phyloP scores from a whole-genome alignment of 2,329 filamentous ascomycete species.

The Cladosporium sphaerospermum region DNA sequence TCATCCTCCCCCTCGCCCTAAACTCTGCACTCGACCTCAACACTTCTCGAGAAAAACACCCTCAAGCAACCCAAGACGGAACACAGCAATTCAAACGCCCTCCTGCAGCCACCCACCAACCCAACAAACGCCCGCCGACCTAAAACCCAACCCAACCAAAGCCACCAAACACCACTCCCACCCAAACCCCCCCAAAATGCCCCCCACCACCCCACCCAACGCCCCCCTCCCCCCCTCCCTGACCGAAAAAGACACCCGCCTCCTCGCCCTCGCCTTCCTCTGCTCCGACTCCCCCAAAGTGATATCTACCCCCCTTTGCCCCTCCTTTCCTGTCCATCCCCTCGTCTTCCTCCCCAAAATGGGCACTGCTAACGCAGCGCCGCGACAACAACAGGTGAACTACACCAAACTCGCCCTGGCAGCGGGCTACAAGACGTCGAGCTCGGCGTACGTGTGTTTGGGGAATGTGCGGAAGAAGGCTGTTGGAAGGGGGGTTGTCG shows the following conservation, averaged over 20 bases:
- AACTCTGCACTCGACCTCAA: no score
- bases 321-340: no score
- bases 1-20: not conserved
- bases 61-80: no score
- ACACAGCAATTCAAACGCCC: not conserved
- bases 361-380: no score
- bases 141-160: no score
- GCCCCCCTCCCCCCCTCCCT: not conserved
- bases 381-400: constrained; percentile 13
- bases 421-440: constrained; percentile 17
- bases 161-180: no score
- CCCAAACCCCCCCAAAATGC: not conserved
- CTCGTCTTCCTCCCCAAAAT: no score
- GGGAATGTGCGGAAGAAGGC: constrained; percentile 15
- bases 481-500: not conserved
- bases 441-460: constrained; percentile 14
- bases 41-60: no score
- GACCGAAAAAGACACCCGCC: constrained; percentile 7
- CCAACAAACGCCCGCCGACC: not conserved
- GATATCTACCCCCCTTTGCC: no score
- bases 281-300: constrained; percentile 9
- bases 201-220: not conserved
- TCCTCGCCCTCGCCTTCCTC: constrained; percentile 6
- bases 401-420: constrained; percentile 18
- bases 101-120: not conserved